Base-by-base conservation (phyloP, 805 yeast genomes). In the Wickerhamomyces sydowiorum region DNA sequence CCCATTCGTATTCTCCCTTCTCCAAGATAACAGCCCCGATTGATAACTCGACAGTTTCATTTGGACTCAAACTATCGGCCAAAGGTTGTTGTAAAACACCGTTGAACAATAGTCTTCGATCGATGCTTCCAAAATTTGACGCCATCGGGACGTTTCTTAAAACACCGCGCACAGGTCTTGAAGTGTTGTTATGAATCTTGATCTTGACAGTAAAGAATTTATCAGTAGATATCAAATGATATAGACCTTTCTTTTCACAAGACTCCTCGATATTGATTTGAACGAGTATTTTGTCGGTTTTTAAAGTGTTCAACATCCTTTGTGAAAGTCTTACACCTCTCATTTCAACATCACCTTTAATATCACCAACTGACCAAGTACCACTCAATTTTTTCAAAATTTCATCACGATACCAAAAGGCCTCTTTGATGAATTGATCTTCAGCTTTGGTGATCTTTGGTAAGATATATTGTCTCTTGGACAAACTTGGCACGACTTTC, bases 1-100 rank as follows among this genome's bases (percentile, higher is more conserved):
- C 87, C 83, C 96, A 82, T 57, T 86, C 93, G 56, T 82, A 89
- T 37, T 77, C 82, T 2, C 97, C 98, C 36, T 72, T 71, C 41
- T 85, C 90, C 30, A 90, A 64, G 5, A 87, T 75, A 17, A 82
- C 72, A 38, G 82, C 73, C 7, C 86, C 78, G 31, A 84, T 57
- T 20, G 68, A 69, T 24, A 78, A 64, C 2, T 58, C 65, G 4
- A 64, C 40, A 0, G 66, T 52, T 21, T 64, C 70, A 1, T 75
- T 73, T 0, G 82, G 70, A 2, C 51, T 52, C 1, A 82, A 19
- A 50, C 2, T 62, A 57, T 1, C 61, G 51, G 0, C 72, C 65
- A 6, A 80, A 56, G 20, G 75, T 73, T 66, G 69, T 51, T 86
- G 95, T 22, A 85, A 61, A 3, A 76, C 70, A 2, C 98, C 98